Percentiles rank a stretch among this genome's conserved stretches.
phyloP scores from a whole-genome alignment of 2,329 filamentous ascomycete genomes.

The Aspergillus sp. region DNA sequence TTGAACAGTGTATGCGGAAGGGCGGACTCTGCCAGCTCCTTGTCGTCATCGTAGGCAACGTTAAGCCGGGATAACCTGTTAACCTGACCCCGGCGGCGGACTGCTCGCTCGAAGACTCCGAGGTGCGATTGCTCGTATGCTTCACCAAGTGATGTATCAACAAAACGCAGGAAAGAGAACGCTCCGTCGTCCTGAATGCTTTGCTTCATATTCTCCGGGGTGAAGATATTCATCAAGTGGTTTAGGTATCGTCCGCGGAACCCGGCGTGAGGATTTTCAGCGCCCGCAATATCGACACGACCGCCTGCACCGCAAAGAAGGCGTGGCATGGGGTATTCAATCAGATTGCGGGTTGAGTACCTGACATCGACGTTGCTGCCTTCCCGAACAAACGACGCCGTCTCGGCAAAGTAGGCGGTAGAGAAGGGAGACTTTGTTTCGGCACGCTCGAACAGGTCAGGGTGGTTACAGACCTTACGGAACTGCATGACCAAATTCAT shows the following conservation, averaged over 20 bases:
- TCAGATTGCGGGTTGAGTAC: slow-evolving; percentile 84
- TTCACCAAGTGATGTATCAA: slow-evolving; percentile 74
- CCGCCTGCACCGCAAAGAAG: slow-evolving; percentile 81
- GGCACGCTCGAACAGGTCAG: slow-evolving; percentile 92
- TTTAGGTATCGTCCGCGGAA: slow-evolving; percentile 76
- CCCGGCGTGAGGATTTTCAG: slow-evolving; percentile 72
- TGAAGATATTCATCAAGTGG: slow-evolving; percentile 89
- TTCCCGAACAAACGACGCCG: slow-evolving; percentile 90
- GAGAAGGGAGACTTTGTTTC: slow-evolving; percentile 87
- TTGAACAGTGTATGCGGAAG: slow-evolving; percentile 80
- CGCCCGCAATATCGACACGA: slow-evolving; percentile 71
- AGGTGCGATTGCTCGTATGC: slow-evolving; percentile 68
- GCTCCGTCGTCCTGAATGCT: slow-evolving; percentile 63
- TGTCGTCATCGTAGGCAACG: slow-evolving; percentile 67
- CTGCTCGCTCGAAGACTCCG: slow-evolving; percentile 73
- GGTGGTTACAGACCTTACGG: slow-evolving; percentile 98
- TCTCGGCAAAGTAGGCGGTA: slow-evolving; percentile 87
- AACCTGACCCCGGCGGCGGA: slow-evolving; percentile 55
- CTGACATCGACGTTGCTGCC: slow-evolving; percentile 75
- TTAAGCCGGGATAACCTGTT: slow-evolving; percentile 67
- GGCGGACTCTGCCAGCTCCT: slow-evolving; percentile 63
- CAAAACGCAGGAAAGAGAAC: slow-evolving; percentile 90
- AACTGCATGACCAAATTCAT: slow-evolving; percentile 99
- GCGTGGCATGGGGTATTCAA: slow-evolving; percentile 80
- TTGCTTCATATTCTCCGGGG: slow-evolving; percentile 71